Base-by-base conservation (phyloP, 2,329 filamentous ascomycete species). In the Pseudopithomyces maydicus region DNA sequence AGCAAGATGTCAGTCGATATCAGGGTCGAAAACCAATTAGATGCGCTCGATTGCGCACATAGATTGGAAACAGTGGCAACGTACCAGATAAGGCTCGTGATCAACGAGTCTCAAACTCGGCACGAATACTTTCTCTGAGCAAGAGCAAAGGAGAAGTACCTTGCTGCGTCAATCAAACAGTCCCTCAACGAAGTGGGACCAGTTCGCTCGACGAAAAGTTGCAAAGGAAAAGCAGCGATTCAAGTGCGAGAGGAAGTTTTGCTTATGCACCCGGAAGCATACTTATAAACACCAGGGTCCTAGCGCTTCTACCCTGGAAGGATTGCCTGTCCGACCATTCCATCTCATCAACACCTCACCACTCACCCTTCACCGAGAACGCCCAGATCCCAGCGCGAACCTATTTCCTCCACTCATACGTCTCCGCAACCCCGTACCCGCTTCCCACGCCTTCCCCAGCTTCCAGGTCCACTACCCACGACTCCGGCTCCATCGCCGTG, bases 321-420 rank as follows among this genome's bases (percentile, higher is more conserved):
- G 47, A 50, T 42, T 20, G 14, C 32, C 47, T 29, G 7, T 32
- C 36, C 23, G 32, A 12, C 22, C 36, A 23, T 11, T 36, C 22
- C 38, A 35, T 17, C 23, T 35, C 48, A 35, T 51, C 26, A 23
- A 42, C 22, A 51, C 33, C 20, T 49, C 33, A 32, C 43, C 43
- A 32, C 15, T 45, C 45, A 38, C 23, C 11, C 22, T 29, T 26
- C 48, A n/a, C n/a, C n/a, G 22, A 20, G 23, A 17, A 42, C 20
- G 48, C 48, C 48, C 48, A 51, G 48, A 33, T 17, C 45, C 32
- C 6, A 23, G 36, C 23, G 11, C n/a, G 38, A n/a, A 33, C 26
- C 38, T 11, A 20, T 12, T 42, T 51, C 48, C 48, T 55, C 59
- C 59, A 61, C 53, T 63, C 22, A 63, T 29, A 58, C 54, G 35